Conservation (phyloP, 2,329 filamentous ascomycete genomes). For the Aspergillus terreus region DNA sequence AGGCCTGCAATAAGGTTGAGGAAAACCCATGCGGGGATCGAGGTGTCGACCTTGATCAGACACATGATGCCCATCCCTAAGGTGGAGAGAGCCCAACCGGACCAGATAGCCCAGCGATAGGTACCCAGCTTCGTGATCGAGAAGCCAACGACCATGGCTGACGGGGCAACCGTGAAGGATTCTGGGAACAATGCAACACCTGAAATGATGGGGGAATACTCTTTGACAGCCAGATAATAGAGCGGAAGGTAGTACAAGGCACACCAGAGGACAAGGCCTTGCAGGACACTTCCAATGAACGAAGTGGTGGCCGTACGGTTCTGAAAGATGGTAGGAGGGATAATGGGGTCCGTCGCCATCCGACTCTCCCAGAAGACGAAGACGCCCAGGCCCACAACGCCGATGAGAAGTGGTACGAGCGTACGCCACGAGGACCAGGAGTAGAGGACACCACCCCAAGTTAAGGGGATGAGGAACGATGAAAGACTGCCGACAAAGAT, state of each 20-base stretch:
- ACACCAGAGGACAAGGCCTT: constrained; percentile 40
- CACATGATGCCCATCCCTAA: constrained; percentile 53
- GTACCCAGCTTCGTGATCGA: constrained; percentile 52
- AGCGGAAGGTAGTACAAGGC: constrained; percentile 53
- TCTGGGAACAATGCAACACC: constrained; percentile 58
- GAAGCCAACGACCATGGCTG: constrained; percentile 48
- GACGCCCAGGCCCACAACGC: constrained; percentile 42
- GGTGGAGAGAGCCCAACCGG: constrained; percentile 55
- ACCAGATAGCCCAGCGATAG: constrained; percentile 59
- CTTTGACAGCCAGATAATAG: constrained; percentile 44
- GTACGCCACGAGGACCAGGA: constrained; percentile 61
- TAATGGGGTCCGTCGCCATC: constrained; percentile 17
- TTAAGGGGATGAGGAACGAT: constrained; percentile 59
- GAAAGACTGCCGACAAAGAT: constrained; percentile 60
- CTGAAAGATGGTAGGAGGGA: constrained; percentile 43
- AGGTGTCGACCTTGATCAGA: constrained; percentile 41
- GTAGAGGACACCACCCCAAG: constrained; percentile 65
- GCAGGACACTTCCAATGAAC: constrained; percentile 36
- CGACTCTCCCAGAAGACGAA: constrained; percentile 15
- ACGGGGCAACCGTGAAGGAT: constrained; percentile 60
- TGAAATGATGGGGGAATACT: constrained; percentile 49
- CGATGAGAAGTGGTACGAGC: constrained; percentile 59
- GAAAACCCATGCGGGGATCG: constrained; percentile 55
- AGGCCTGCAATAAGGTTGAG: constrained; percentile 58
- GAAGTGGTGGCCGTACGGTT: constrained; percentile 36